Evolutionary conservation across 305 asterid genomes (phyloP).

Genomic region (Salvia sclarea): DNA sequence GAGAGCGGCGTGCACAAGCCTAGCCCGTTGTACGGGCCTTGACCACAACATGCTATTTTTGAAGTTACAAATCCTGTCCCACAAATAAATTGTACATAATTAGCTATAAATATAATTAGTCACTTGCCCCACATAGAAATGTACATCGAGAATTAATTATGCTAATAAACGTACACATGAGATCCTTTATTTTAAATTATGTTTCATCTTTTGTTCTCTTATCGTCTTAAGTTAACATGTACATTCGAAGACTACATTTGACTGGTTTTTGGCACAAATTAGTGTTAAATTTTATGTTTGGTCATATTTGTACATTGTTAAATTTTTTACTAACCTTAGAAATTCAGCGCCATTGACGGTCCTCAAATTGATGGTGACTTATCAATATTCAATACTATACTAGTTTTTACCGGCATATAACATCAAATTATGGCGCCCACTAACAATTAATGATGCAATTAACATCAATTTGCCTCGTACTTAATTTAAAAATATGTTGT

Average conservation of each 20-base stretch:
- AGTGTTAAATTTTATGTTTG: neutral
- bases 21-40: constrained; percentile 77
- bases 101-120: neutral
- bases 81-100: neutral
- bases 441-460: neutral
- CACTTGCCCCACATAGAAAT: neutral
- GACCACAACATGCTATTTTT: constrained; percentile 81
- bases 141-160: no score
- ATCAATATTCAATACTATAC: no score
- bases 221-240: neutral
- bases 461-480: neutral
- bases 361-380: neutral
- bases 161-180: neutral
- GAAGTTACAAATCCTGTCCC: constrained; percentile 63
- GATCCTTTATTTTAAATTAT: neutral
- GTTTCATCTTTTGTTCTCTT: neutral
- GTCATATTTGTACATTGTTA: neutral
- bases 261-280: no score
- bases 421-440: neutral
- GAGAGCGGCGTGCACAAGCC: constrained; percentile 77
- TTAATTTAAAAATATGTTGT: neutral
- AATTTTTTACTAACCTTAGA: neutral
- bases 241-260: no score
- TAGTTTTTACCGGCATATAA: neutral
- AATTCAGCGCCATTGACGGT: neutral